Conservation (phyloP, 2,329 filamentous ascomycete genomes). For the Harringtonia aguacate region DNA sequence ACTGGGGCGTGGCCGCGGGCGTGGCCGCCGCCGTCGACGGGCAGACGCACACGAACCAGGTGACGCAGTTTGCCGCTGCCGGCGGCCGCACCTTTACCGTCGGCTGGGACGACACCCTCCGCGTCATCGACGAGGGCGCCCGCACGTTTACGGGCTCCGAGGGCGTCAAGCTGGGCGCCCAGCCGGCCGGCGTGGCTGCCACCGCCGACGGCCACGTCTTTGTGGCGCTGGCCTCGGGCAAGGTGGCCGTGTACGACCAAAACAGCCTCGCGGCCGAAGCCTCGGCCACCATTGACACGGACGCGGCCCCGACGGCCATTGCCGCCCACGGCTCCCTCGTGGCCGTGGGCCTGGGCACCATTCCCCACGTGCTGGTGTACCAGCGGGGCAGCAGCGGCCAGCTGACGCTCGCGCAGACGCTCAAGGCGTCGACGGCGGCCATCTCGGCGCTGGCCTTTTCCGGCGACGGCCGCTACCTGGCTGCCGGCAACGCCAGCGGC, state of each 20-base stretch:
- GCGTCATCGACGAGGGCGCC: constrained; percentile 63
- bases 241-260: constrained; percentile 42
- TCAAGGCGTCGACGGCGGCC: constrained; percentile 58
- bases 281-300: no score
- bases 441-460: constrained; percentile 82
- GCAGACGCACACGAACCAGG: constrained; percentile 73
- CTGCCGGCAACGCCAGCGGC: constrained; percentile 71
- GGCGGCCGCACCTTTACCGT: constrained; percentile 66
- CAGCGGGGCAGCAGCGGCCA: constrained; percentile 41
- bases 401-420: constrained; percentile 41
- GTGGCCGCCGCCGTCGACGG: constrained; percentile 64
- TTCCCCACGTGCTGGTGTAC: constrained; percentile 66
- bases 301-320: constrained; percentile 56
- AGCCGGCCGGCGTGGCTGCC: constrained; percentile 65
- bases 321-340: constrained; percentile 57
- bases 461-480: constrained; percentile 62
- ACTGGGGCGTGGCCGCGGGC: constrained; percentile 69
- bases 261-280: constrained; percentile 49
- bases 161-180: constrained; percentile 57
- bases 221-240: constrained; percentile 42
- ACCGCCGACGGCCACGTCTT: constrained; percentile 37
- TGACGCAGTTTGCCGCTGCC: constrained; percentile 62
- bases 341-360: constrained; percentile 61
- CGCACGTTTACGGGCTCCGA: constrained; percentile 61
- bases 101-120: constrained; percentile 88